These are phyloP conservation scores for Haplosporangium sp. DNA, from an alignment of 371 early-diverging fungal genomes.

Conservation along the genomic window DNA sequence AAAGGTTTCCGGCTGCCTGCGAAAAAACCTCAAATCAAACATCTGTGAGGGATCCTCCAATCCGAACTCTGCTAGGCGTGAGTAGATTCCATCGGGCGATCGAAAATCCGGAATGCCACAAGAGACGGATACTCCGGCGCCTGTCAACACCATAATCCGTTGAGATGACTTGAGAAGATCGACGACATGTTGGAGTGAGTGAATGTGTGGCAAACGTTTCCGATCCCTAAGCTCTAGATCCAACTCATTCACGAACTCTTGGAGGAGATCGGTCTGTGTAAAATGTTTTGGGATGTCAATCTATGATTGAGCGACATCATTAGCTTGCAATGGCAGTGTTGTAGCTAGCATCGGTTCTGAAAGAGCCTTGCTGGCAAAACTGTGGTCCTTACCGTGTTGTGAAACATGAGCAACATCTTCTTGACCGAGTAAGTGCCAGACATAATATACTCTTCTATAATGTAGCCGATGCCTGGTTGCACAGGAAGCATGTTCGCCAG, in stretches of 20 bases:
- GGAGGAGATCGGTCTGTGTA: conserved; percentile 59
- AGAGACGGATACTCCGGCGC: conserved; percentile 94
- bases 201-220: conserved; percentile 65
- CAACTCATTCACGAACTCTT: conserved; percentile 63
- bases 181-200: conserved; percentile 81
- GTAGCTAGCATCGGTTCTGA: background rate
- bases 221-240: conserved; percentile 68
- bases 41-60: conserved; percentile 88
- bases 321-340: background rate
- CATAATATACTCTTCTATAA: conserved; percentile 31
- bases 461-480: conserved; percentile 20
- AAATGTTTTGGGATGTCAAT: conserved; percentile 4
- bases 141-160: conserved; percentile 92
- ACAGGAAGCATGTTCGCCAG: background rate
- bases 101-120: conserved; percentile 99
- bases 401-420: conserved; percentile 38
- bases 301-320: background rate
- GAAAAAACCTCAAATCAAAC: conserved; percentile 93
- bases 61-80: conserved; percentile 78
- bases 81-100: conserved; percentile 96
- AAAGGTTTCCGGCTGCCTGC: conserved; percentile 86
- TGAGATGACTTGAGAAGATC: conserved; percentile 70
- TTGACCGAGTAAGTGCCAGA: conserved; percentile 13
- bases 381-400: background rate
- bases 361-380: background rate